phyloP scores from a whole-genome alignment of 2,329 filamentous ascomycete species.

The Neophaeococcomyces mojaviensis region DNA sequence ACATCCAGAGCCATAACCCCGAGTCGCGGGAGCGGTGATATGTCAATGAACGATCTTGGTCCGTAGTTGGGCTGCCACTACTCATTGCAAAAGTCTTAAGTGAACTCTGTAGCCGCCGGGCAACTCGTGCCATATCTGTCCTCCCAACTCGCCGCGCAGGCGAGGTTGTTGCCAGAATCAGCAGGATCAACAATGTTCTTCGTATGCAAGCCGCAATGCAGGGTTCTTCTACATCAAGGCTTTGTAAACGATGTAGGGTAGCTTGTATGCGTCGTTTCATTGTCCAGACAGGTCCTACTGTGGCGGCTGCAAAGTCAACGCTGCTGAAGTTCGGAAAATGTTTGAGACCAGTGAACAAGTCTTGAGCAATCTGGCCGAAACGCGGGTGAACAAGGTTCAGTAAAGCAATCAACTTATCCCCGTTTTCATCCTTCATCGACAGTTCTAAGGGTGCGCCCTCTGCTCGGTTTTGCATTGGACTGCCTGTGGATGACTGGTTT shows the following conservation, averaged over 20 bases:
- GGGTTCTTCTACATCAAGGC: not conserved
- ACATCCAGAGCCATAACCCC: conserved; percentile 4
- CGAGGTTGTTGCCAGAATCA: conserved; percentile 4
- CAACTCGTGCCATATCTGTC: conserved; percentile 1
- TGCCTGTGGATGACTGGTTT: not conserved
- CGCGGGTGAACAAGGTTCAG: too few relatives aligned
- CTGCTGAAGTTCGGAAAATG: not conserved
- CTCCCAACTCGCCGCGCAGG: not conserved
- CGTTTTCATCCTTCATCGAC: too few relatives aligned
- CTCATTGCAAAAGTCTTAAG: not conserved
- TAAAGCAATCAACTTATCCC: too few relatives aligned
- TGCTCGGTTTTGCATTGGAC: too few relatives aligned
- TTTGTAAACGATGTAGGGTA: not conserved
- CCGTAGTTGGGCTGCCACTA: not conserved
- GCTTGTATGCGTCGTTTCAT: conserved; percentile 6
- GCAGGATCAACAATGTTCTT: conserved; percentile 1
- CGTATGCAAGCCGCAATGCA: not conserved
- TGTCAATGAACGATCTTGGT: not conserved
- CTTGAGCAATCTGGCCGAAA: not conserved
- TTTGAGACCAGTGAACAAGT: not conserved
- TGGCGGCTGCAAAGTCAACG: not conserved
- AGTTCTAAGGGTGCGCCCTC: too few relatives aligned
- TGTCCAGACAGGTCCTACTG: not conserved
- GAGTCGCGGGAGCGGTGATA: not conserved
- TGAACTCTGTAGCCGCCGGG: not conserved